A percentile compares a stretch with the other conserved stretches of the same genome.
phyloP scores from a whole-genome alignment of 768 basidiomycete species.

The Tricholoma furcatifolium region DNA sequence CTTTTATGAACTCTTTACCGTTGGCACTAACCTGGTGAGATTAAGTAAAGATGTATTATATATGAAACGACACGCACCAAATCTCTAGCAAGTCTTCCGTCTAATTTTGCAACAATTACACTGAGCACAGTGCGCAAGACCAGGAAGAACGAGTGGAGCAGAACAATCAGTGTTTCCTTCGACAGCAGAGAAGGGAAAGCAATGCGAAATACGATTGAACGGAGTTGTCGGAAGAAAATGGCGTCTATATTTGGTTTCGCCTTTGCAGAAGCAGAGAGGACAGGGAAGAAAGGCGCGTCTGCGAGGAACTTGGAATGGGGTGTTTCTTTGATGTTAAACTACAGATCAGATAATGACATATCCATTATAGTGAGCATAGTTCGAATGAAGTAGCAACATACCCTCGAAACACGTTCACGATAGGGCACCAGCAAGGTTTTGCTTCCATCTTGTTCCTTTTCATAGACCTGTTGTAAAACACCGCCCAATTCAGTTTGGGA shows the following conservation, averaged over 20 bases:
- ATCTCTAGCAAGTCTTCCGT: slow-evolving; percentile 87
- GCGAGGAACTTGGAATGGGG: slow-evolving; percentile 44
- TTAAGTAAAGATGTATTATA: neutral
- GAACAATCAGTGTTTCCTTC: slow-evolving; percentile 72
- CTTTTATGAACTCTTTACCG: slow-evolving; percentile 76
- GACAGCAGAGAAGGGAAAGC: slow-evolving; percentile 61
- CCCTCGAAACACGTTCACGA: slow-evolving; percentile 61
- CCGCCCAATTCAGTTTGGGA: slow-evolving; percentile 41
- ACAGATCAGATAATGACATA: neutral
- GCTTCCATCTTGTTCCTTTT: slow-evolving; percentile 53
- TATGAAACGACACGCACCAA: slow-evolving; percentile 45
- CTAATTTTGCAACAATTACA: slow-evolving; percentile 82
- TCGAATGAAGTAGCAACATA: slow-evolving; percentile 24
- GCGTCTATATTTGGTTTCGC: slow-evolving; percentile 67
- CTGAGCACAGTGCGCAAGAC: slow-evolving; percentile 85
- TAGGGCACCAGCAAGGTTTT: slow-evolving; percentile 70
- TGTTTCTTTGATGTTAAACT: slow-evolving; percentile 50
- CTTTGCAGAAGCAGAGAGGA: slow-evolving; percentile 38
- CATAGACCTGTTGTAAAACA: slow-evolving; percentile 63
- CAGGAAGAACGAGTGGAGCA: slow-evolving; percentile 82
- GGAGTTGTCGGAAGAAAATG: slow-evolving; percentile 69
- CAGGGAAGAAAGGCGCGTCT: slow-evolving; percentile 64
- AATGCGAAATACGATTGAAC: slow-evolving; percentile 70
- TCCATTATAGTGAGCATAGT: no score
- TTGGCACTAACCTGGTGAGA: slow-evolving; percentile 68